phyloP scores from a whole-genome alignment of 1,284 basidiomycete species.

The Boletus mariae region DNA sequence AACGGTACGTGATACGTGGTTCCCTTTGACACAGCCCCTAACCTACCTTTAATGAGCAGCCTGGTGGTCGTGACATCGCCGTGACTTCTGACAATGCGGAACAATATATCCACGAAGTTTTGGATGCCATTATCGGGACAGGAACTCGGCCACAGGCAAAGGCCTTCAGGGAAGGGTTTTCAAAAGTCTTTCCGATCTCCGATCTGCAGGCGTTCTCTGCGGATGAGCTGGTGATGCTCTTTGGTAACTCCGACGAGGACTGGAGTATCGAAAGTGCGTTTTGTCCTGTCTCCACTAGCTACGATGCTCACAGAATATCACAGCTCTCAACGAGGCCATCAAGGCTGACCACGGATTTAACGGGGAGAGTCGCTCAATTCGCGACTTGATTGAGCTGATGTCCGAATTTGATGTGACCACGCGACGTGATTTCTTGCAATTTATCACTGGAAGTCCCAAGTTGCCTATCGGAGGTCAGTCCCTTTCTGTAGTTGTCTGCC shows the following conservation, averaged over 20 bases:
- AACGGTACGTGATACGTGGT: constrained; percentile 46
- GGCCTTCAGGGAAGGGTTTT: constrained; percentile 88
- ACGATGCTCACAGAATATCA: constrained; percentile 7
- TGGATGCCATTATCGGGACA: constrained; percentile 79
- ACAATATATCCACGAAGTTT: constrained; percentile 80
- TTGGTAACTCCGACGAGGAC: constrained; percentile 94
- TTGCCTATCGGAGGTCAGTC: constrained; percentile 84
- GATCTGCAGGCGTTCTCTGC: constrained; percentile 91
- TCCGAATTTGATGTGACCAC: constrained; percentile 69
- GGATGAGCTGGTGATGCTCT: constrained; percentile 90
- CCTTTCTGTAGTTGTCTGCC: background rate
- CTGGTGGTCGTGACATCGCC: constrained; percentile 71
- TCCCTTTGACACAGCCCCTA: background rate
- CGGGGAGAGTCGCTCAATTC: constrained; percentile 87
- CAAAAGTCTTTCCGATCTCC: constrained; percentile 88
- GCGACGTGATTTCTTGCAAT: constrained; percentile 90
- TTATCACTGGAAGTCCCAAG: constrained; percentile 95
- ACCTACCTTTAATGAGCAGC: constrained; percentile 37
- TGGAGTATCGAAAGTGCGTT: constrained; percentile 84
- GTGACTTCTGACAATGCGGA: constrained; percentile 86
- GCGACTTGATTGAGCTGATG: constrained; percentile 86
- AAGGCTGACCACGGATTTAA: constrained; percentile 99
- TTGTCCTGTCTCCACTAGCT: background rate
- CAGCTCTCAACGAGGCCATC: constrained; percentile 82
- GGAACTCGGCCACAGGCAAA: constrained; percentile 74